These are phyloP conservation scores for Aspergillus steynii DNA, from an alignment of 495 filamentous ascomycete genomes.

Conservation along the genomic window DNA sequence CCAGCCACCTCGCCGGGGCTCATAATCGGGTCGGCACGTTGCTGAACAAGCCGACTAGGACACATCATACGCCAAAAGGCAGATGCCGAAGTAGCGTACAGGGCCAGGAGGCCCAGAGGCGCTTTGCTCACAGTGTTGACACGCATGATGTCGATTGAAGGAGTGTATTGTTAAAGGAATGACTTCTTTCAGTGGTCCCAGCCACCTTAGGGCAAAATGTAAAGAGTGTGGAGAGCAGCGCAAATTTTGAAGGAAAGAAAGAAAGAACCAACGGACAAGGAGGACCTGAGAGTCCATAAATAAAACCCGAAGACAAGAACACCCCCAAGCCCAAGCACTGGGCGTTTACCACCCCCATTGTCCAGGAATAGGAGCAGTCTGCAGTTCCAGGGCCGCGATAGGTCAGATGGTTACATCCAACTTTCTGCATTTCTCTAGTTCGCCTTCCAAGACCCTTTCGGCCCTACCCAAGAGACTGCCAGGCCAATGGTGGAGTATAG, in stretches of 20 bases:
- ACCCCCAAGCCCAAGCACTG: background rate
- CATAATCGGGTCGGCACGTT: constrained; percentile 63
- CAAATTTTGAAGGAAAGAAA: background rate
- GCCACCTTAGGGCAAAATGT: background rate
- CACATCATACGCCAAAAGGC: constrained; percentile 2
- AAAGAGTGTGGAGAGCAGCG: background rate
- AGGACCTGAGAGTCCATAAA: background rate
- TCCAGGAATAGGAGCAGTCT: background rate
- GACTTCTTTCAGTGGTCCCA: background rate
- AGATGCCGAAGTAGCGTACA: background rate
- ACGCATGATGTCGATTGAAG: background rate
- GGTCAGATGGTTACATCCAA: background rate
- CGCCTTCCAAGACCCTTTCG: background rate
- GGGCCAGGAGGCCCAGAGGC: background rate
- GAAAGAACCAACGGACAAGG: background rate
- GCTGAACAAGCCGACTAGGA: background rate
- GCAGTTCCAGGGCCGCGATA: background rate
- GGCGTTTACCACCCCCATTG: background rate
- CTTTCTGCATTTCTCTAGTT: background rate
- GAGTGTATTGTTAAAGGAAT: background rate
- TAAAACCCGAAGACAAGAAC: background rate
- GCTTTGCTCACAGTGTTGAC: constrained; percentile 1
- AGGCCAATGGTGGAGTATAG: background rate
- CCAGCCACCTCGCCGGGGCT: constrained; percentile 53
- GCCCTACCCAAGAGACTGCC: background rate